These are phyloP conservation scores for Retiboletus flavoniger DNA, from an alignment of 1,284 basidiomycete species.

Conservation along the genomic window DNA sequence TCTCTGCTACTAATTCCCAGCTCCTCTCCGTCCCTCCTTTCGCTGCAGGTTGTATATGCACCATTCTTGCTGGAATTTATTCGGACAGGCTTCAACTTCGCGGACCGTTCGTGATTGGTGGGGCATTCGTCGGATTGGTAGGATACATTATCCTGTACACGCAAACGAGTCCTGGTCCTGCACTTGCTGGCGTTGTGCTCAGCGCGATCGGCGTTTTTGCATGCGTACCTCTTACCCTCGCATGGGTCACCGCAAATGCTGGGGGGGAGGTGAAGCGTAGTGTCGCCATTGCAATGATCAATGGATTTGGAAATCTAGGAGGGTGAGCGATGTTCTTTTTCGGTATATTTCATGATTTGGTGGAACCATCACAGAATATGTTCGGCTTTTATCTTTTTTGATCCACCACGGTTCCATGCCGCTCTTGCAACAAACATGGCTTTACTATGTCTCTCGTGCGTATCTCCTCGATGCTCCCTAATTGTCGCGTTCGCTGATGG, in stretches of 20 bases:
- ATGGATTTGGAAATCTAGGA: slow-evolving; percentile 54
- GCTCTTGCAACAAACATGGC: slow-evolving; percentile 48
- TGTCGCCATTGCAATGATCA: slow-evolving; percentile 54
- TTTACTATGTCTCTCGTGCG: slow-evolving; percentile 27
- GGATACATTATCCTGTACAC: slow-evolving; percentile 47
- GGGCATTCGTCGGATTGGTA: slow-evolving; percentile 37
- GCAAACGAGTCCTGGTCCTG: slow-evolving; percentile 33
- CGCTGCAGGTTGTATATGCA: slow-evolving; percentile 39
- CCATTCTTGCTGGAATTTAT: slow-evolving; percentile 38
- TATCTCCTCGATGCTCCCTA: not conserved
- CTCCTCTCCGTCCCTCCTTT: slow-evolving; percentile 54
- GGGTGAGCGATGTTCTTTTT: slow-evolving; percentile 36
- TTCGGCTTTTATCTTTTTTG: slow-evolving; percentile 44
- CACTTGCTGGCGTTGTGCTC: slow-evolving; percentile 52
- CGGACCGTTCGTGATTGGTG: slow-evolving; percentile 43
- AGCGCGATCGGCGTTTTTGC: slow-evolving; percentile 53
- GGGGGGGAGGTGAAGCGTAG: slow-evolving; percentile 55
- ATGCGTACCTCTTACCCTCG: slow-evolving; percentile 49
- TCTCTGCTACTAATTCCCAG: slow-evolving; percentile 52
- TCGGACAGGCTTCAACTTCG: slow-evolving; percentile 44
- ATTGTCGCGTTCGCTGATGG: not conserved
- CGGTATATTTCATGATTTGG: not conserved
- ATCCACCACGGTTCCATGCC: slow-evolving; percentile 46
- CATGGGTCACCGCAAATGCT: slow-evolving; percentile 55
- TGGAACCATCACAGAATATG: slow-evolving; percentile 35